phyloP scores from a whole-genome alignment of 2,329 filamentous ascomycete species.

The Cladophialophora bantiana region DNA sequence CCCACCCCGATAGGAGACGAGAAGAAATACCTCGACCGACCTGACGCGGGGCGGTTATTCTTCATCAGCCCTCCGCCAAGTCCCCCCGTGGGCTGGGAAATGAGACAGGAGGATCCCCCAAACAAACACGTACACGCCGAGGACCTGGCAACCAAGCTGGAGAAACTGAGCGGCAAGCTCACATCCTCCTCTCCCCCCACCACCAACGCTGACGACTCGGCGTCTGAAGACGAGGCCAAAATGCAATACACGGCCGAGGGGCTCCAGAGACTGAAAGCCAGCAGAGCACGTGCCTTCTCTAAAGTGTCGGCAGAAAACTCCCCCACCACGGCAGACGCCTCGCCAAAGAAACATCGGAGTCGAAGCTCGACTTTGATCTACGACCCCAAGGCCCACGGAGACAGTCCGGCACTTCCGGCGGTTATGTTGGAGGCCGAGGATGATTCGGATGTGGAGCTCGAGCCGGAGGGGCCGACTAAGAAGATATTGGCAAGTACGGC shows the following conservation, averaged over 20 bases:
- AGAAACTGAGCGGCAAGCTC: constrained; percentile 56
- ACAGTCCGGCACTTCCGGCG: constrained; percentile 65
- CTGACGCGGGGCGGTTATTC: constrained; percentile 67
- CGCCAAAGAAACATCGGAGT: constrained; percentile 49
- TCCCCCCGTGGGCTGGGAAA: constrained; percentile 70
- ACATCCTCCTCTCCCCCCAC: constrained; percentile 10
- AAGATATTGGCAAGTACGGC: constrained; percentile 60
- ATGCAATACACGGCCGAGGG: constrained; percentile 35
- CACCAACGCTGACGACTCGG: constrained; percentile 7
- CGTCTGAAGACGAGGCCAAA: constrained; percentile 27
- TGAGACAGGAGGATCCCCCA: constrained; percentile 67
- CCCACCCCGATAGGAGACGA: constrained; percentile 54
- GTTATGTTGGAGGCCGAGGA: constrained; percentile 68
- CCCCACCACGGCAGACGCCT: constrained; percentile 19
- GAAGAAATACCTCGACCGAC: constrained; percentile 60
- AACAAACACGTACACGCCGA: constrained; percentile 71
- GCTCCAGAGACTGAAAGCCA: constrained; percentile 30
- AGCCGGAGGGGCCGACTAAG: constrained; percentile 46
- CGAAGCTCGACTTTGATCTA: constrained; percentile 68
- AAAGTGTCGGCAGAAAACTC: constrained; percentile 32
- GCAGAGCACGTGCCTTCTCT: constrained; percentile 21
- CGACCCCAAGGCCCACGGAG: constrained; percentile 67
- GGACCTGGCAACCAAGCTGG: constrained; percentile 65
- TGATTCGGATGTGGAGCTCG: constrained; percentile 56
- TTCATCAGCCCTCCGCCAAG: constrained; percentile 70